phyloP scores from a whole-genome alignment of 2,329 filamentous ascomycete species.

The Corinectria fuckeliana region DNA sequence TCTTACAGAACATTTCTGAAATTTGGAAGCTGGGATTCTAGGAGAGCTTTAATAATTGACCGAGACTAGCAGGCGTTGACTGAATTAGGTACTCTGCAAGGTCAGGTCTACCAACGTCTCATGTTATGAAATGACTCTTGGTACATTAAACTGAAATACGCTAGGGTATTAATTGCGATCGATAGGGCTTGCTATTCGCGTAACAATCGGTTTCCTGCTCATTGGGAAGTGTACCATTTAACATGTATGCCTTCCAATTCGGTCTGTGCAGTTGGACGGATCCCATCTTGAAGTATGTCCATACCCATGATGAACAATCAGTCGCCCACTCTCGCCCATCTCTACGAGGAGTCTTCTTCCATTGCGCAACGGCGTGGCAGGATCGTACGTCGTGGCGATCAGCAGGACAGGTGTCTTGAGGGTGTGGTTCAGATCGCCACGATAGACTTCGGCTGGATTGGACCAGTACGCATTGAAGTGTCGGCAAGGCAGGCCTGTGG shows the following conservation, averaged over 20 bases:
- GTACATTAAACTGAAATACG: too few species aligned
- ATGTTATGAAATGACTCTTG: too few species aligned
- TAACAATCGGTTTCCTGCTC: neutral
- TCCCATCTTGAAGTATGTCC: constrained; percentile 54
- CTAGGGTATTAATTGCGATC: too few species aligned
- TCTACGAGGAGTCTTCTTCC: constrained; percentile 51
- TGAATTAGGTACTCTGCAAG: too few species aligned
- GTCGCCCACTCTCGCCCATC: constrained; percentile 55
- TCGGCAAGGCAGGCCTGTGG: constrained; percentile 51
- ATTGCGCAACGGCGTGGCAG: constrained; percentile 57
- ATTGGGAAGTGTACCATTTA: neutral
- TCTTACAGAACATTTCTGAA: neutral
- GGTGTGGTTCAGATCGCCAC: constrained; percentile 52
- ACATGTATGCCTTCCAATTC: constrained; percentile 31
- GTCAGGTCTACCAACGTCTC: too few species aligned
- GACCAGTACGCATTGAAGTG: constrained; percentile 55
- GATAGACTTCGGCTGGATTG: constrained; percentile 53
- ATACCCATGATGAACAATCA: constrained; percentile 58
- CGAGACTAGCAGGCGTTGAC: too few species aligned
- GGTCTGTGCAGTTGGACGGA: constrained; percentile 52
- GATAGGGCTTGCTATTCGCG: neutral
- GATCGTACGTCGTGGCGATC: constrained; percentile 57
- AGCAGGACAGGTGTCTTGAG: constrained; percentile 53
- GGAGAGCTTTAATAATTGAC: too few species aligned
- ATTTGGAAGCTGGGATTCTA: neutral